These are phyloP conservation scores for Agrocybe pediades DNA, from an alignment of 768 basidiomycete species.

Conservation along the genomic window DNA sequence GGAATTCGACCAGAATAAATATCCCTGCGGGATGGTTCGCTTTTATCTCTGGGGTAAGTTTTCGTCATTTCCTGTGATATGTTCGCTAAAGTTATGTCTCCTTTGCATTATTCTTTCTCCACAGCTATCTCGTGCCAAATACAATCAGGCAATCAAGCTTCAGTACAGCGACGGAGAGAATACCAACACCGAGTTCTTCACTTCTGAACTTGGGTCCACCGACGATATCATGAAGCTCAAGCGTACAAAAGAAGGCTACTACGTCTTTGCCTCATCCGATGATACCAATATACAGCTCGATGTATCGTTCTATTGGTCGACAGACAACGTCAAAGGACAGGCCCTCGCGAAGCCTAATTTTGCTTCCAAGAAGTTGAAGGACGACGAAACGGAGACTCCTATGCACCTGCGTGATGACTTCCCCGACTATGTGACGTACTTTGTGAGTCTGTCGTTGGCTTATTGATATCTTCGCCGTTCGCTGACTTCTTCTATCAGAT, in stretches of 20 bases:
- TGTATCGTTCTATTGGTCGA: not conserved
- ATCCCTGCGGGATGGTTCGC: not conserved
- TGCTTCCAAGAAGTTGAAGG: not conserved
- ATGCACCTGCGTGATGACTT: not conserved
- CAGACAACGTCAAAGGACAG: not conserved
- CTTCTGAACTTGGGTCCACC: not conserved
- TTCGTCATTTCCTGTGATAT: no score
- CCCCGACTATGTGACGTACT: constrained; percentile 1
- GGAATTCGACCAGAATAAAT: not conserved
- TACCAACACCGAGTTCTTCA: not conserved
- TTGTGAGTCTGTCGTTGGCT: not conserved
- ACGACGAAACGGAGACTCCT: not conserved
- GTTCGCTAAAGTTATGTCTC: no score
- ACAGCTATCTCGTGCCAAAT: not conserved
- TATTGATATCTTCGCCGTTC: no score
- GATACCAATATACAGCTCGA: not conserved
- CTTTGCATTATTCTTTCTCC: not conserved
- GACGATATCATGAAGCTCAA: not conserved
- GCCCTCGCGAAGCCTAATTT: not conserved
- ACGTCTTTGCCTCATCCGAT: not conserved
- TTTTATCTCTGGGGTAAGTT: not conserved
- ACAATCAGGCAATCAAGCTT: constrained; percentile 1
- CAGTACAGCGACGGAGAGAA: not conserved
- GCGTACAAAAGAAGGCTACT: not conserved
- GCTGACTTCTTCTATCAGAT: not conserved